These are phyloP conservation scores for Amaranthus tricolor DNA, from an alignment of 179 eudicot genomes.

Conservation along the genomic window DNA sequence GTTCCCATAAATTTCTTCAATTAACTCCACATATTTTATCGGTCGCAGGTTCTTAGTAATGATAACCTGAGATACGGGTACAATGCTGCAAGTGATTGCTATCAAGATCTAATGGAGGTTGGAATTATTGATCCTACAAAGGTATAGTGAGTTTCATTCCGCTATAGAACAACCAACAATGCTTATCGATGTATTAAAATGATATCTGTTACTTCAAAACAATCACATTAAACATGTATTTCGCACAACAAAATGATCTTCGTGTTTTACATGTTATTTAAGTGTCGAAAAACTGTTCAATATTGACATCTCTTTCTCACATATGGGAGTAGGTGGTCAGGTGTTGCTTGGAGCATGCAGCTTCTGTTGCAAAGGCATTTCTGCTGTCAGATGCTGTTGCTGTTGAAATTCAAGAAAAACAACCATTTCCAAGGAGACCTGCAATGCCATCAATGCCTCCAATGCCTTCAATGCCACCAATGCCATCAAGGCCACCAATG, in stretches of 20 bases:
- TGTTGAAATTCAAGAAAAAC: slow-evolving; percentile 47
- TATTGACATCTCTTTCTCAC: background rate
- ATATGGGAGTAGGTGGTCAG: slow-evolving; percentile 70
- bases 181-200: too few relatives aligned
- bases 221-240: too few relatives aligned
- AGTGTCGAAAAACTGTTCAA: too few relatives aligned
- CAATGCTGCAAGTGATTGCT: slow-evolving; percentile 81
- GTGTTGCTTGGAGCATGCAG: slow-evolving; percentile 92
- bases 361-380: slow-evolving; percentile 90
- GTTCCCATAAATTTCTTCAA: background rate
- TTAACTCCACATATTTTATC: background rate
- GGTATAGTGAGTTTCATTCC: slow-evolving; percentile 32
- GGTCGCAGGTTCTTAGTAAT: slow-evolving; percentile 59
- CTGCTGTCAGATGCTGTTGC: slow-evolving; percentile 92
- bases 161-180: background rate
- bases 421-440: slow-evolving; percentile 19
- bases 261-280: too few relatives aligned
- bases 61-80: slow-evolving; percentile 67
- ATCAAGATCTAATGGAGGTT: slow-evolving; percentile 89
- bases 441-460: slow-evolving; percentile 8
- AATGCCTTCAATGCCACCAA: too few relatives aligned
- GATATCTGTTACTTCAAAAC: too few relatives aligned
- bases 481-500: slow-evolving; percentile 4
- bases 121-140: slow-evolving; percentile 96
- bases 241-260: too few relatives aligned